A percentile compares a stretch with the other conserved stretches of the same genome.
phyloP scores from a whole-genome alignment of 306 rosid species.

The Prunus mume region DNA sequence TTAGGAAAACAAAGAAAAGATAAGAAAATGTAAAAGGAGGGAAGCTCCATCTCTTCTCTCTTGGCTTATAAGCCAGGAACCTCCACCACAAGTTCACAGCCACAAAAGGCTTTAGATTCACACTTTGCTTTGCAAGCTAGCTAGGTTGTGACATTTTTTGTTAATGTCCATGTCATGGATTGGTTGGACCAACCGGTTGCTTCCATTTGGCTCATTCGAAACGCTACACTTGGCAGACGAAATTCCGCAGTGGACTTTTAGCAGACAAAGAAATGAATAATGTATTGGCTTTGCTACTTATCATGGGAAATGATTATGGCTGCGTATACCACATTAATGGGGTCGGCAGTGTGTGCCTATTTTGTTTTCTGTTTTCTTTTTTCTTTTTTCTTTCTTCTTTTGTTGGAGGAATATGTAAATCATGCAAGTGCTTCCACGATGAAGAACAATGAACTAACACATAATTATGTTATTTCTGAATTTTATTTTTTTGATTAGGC shows the following conservation, averaged over 20 bases:
- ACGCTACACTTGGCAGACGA: slow-evolving; percentile 39
- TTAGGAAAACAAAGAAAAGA: slow-evolving; percentile 26
- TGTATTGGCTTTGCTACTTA: slow-evolving; percentile 22
- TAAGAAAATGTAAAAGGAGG: slow-evolving; percentile 12
- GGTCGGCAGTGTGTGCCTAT: slow-evolving; percentile 30
- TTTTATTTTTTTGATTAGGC: no score
- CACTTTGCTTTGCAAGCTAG: not conserved
- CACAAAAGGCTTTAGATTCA: slow-evolving; percentile 14
- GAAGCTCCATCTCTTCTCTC: slow-evolving; percentile 20
- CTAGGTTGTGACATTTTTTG: slow-evolving; percentile 16
- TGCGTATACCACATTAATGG: slow-evolving; percentile 28
- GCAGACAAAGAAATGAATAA: slow-evolving; percentile 41
- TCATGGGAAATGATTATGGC: slow-evolving; percentile 22
- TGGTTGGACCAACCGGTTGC: not conserved
- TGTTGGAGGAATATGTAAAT: slow-evolving; percentile 27
- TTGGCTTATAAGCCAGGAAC: not conserved
- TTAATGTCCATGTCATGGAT: slow-evolving; percentile 27
- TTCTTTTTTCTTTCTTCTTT: not conserved
- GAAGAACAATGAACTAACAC: no score
- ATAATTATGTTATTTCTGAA: no score
- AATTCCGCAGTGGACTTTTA: slow-evolving; percentile 18
- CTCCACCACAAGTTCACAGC: not conserved
- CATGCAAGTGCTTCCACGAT: slow-evolving; percentile 10
- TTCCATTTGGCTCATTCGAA: slow-evolving; percentile 24
- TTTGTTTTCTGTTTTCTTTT: slow-evolving; percentile 7